A percentile compares a stretch with the other conserved stretches of the same genome.
Conservation (phyloP, 371 early-diverging fungal species). For the Massospora cicadina region DNA sequence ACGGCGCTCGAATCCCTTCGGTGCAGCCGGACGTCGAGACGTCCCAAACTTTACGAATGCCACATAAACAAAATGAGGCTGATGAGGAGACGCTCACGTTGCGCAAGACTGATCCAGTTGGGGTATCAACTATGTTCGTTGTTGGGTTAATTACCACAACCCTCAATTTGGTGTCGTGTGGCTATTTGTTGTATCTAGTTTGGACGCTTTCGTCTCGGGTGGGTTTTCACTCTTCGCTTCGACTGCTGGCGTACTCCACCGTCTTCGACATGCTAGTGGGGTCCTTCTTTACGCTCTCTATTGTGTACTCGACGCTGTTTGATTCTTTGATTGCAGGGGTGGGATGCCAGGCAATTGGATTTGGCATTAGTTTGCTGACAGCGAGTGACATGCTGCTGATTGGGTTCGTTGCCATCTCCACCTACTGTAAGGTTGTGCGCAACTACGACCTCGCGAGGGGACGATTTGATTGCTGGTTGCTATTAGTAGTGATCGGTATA, state of each 20-base stretch:
- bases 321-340: background rate
- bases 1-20: background rate
- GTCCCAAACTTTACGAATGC: background rate
- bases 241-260: constrained; percentile 5
- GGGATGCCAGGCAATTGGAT: constrained; percentile 6
- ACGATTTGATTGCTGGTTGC: background rate
- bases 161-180: constrained; percentile 1
- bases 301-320: constrained; percentile 9
- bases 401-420: background rate
- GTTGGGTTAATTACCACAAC: constrained; percentile 7
- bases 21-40: background rate
- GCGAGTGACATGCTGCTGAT: constrained; percentile 10
- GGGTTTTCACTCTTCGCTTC: constrained; percentile 3
- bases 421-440: background rate
- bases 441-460: background rate
- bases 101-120: background rate
- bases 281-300: constrained; percentile 7
- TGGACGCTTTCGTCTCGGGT: background rate
- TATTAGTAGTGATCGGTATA: background rate
- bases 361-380: constrained; percentile 3
- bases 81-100: constrained; percentile 1
- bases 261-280: constrained; percentile 9
- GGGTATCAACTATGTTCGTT: background rate
- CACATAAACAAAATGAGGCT: background rate
- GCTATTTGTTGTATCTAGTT: constrained; percentile 1